Conservation (phyloP, 2,329 filamentous ascomycete genomes). For the Didymosphaeria variabile region DNA sequence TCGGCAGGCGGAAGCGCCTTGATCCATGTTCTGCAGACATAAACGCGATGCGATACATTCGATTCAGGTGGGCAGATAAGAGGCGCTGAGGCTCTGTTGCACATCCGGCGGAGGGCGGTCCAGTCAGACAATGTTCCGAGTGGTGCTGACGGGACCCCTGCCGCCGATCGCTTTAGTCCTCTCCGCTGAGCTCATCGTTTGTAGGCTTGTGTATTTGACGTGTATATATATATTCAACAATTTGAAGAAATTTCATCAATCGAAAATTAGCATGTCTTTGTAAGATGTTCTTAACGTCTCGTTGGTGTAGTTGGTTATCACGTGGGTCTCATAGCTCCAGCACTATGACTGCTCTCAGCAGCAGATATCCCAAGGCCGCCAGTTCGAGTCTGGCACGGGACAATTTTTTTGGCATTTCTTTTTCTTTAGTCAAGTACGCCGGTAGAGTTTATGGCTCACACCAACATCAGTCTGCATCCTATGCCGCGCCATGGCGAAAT, state of each 20-base stretch:
- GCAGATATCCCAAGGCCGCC: conserved; percentile 46
- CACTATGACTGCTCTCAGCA: conserved; percentile 38
- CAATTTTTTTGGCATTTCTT: conserved; percentile 25
- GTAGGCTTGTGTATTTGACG: too few relatives aligned
- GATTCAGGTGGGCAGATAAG: too few relatives aligned
- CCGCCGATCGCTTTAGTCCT: too few relatives aligned
- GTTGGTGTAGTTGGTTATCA: conserved; percentile 51
- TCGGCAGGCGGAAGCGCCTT: not conserved
- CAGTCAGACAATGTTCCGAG: too few relatives aligned
- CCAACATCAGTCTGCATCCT: not conserved
- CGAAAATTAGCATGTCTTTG: not conserved
- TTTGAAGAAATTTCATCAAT: too few relatives aligned
- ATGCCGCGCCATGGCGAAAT: not conserved
- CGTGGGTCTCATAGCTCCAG: conserved; percentile 46
- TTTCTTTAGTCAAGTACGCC: not conserved
- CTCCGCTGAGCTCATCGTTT: too few relatives aligned
- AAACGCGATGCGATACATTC: too few relatives aligned
- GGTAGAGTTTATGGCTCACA: not conserved
- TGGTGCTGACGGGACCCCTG: too few relatives aligned
- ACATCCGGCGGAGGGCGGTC: too few relatives aligned
- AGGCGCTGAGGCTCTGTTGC: too few relatives aligned
- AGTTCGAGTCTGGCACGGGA: conserved; percentile 49
- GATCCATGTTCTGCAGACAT: not conserved
- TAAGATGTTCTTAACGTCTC: conserved; percentile 26
- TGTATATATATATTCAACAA: too few relatives aligned